Conservation (phyloP, 176 grass and related monocot genomes). For the Cenchrus purpureus region DNA sequence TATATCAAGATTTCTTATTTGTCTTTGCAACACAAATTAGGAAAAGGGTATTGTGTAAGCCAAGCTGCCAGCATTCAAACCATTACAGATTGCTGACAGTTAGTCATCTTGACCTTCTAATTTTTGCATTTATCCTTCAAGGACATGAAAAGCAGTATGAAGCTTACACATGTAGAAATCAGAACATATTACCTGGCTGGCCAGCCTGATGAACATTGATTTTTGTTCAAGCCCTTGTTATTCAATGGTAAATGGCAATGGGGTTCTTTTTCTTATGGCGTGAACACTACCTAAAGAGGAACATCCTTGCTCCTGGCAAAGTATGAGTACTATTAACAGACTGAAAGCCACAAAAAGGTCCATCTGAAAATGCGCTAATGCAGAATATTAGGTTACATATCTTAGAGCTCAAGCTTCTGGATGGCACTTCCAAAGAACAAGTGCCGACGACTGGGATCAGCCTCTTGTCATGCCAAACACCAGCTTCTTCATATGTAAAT, state of each 20-base stretch:
- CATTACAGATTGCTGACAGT: neutral
- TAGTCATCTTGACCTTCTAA: neutral
- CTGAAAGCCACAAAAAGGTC: neutral
- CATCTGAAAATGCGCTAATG: neutral
- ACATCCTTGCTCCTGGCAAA: neutral
- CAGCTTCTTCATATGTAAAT: neutral
- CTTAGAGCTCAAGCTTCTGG: neutral
- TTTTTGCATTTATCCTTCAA: neutral
- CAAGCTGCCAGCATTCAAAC: neutral
- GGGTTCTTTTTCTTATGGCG: neutral
- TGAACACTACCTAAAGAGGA: neutral
- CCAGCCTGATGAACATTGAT: neutral
- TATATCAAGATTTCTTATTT: constrained; percentile 1
- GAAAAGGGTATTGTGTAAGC: neutral
- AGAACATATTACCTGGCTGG: neutral
- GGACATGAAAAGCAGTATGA: neutral
- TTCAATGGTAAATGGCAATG: neutral
- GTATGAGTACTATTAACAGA: neutral
- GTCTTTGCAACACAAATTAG: neutral
- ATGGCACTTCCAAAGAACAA: neutral
- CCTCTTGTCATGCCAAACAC: neutral
- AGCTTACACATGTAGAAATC: neutral
- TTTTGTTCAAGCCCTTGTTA: neutral
- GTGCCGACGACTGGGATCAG: no score
- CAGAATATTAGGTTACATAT: neutral